phyloP scores from a whole-genome alignment of 169 alveolate species.

The Toxoplasma gondii region DNA sequence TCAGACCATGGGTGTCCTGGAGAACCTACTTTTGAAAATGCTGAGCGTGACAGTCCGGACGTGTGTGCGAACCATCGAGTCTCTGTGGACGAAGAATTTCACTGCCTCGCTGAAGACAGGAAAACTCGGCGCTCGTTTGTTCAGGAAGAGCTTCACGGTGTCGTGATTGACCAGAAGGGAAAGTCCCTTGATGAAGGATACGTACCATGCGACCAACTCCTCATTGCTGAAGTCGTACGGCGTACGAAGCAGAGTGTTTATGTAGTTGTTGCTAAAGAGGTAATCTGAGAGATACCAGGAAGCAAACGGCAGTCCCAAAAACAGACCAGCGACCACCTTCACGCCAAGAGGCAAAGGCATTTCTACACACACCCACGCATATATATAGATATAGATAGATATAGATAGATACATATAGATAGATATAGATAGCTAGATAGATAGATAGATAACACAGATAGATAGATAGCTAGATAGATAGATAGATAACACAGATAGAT shows the following conservation, averaged over 20 bases:
- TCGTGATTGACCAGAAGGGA: constrained; percentile 59
- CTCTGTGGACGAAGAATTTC: constrained; percentile 65
- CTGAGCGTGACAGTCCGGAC: constrained; percentile 64
- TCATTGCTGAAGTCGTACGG: constrained; percentile 64
- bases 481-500: no score
- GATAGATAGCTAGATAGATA: no score
- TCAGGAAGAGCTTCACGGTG: constrained; percentile 64
- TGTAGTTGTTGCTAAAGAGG: constrained; percentile 67
- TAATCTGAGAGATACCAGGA: constrained; percentile 39
- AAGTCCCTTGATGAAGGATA: constrained; percentile 65
- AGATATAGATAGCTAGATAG: no score
- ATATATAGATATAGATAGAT: neutral
- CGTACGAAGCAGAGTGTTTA: constrained; percentile 52
- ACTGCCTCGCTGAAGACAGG: constrained; percentile 65
- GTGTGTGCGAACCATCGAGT: constrained; percentile 70
- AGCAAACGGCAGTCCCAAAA: neutral
- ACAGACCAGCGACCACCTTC: neutral
- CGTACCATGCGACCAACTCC: constrained; percentile 66
- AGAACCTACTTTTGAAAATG: constrained; percentile 52
- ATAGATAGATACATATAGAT: no score
- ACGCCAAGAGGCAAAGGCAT: neutral
- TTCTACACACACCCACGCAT: neutral
- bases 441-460: no score
- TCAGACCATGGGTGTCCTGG: no score
- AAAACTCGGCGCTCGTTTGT: constrained; percentile 59